A percentile compares a stretch with the other conserved stretches of the same genome.
These are phyloP conservation scores for Arachis hypogaea DNA, from an alignment of 306 rosid species.

Conservation along the genomic window DNA sequence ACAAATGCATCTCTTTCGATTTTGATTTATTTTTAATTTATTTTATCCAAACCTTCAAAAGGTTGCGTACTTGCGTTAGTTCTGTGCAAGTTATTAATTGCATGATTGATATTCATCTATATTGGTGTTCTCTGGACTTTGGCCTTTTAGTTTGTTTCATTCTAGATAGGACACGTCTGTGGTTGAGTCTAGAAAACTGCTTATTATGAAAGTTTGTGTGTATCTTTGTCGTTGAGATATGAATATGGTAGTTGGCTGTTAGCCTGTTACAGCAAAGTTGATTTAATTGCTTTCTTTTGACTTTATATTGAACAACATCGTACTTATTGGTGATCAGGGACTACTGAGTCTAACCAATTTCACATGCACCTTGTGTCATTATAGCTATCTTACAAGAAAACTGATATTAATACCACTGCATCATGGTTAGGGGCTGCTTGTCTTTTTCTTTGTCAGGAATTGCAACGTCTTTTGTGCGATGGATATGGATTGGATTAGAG, in stretches of 20 bases:
- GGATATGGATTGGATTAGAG: no score
- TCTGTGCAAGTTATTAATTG: conserved; percentile 27
- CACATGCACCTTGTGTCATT: no score
- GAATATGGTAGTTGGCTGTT: conserved; percentile 9
- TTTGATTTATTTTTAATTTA: neutral
- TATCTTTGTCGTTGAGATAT: conserved; percentile 31
- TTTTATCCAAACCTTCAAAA: conserved; percentile 22
- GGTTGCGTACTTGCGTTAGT: neutral
- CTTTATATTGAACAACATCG: no score
- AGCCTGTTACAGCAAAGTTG: no score
- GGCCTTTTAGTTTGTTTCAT: conserved; percentile 27
- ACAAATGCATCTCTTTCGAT: conserved; percentile 33
- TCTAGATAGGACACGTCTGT: neutral
- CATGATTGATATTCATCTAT: conserved; percentile 38
- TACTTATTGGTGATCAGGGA: no score
- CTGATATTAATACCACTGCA: no score
- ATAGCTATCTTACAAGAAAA: no score
- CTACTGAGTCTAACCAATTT: no score
- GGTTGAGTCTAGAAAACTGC: neutral
- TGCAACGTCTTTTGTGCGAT: no score
- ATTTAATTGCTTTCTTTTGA: no score
- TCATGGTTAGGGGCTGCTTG: no score
- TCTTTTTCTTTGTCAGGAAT: no score
- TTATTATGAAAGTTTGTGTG: conserved; percentile 29
- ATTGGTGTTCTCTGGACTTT: conserved; percentile 19